Base-by-base conservation (phyloP, 106 monocot genomes). In the Allium sativum region DNA sequence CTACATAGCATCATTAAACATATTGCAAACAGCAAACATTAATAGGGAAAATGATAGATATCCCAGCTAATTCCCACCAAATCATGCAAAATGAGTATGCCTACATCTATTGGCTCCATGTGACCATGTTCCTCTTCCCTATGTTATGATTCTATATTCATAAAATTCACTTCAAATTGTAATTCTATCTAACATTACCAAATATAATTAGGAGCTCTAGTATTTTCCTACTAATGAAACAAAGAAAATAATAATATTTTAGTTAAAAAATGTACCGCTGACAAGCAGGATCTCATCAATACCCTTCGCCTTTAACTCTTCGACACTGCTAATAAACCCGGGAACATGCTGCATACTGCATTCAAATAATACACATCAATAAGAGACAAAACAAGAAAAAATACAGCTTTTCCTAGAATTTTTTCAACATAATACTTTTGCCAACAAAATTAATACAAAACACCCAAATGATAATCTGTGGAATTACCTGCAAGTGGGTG, bases 271-370 rank as follows among this genome's bases (percentile, higher is more conserved):
- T 0, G 48, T 93, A 95, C 94, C 94, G 64, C 94, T 95, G 57
- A 90, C 73, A 8, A 82, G 68, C 20, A 95, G 70, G 78, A 95
- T 95, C 72, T 95, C 86, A 11, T 83, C 90, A 21, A 95, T 84
- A 44, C 94, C 90, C 79, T 90, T 95, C 14, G 90, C 68, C 57
- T 95, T 95, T 7, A 95, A 77, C 67, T 81, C 81, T 47, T 90
- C 90, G 0, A 83, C 86, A 13, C 69, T 65, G 7, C 71, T 66
- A 18, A 95, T 84, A 68, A 95, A 95, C 6, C 90, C 75, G 7
- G 94, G 94, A 56, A 95, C 94, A 66, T 95, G 94, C 77, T 95
- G 54, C 81, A 79, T 84, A 72, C 90, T 90, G 69, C 68, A 69
- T 0, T 18, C 21, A 55, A 17, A 9, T 31, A 31, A 31, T 31